Percentiles rank a stretch among this genome's conserved stretches.
These are phyloP conservation scores for Fusarium anguioides DNA, from an alignment of 2,329 filamentous ascomycete genomes.

Conservation along the genomic window DNA sequence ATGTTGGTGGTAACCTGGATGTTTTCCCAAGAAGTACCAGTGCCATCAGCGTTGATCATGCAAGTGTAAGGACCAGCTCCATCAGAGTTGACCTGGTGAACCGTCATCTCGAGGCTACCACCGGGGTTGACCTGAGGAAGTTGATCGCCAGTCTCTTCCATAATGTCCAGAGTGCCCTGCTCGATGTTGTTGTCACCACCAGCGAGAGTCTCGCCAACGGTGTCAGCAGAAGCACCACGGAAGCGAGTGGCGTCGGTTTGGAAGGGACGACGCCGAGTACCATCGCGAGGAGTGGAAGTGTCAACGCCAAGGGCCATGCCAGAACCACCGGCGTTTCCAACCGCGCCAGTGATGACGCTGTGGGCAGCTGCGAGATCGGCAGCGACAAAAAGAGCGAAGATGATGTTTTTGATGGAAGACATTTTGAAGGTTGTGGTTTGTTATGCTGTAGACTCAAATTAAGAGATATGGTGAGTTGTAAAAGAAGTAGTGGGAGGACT, in stretches of 20 bases:
- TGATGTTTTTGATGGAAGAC: slow-evolving; percentile 14
- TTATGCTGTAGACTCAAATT: background rate
- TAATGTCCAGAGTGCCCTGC: slow-evolving; percentile 54
- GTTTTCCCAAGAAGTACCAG: slow-evolving; percentile 40
- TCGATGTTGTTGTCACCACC: slow-evolving; percentile 11
- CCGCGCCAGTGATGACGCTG: slow-evolving; percentile 46
- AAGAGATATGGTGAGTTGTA: too few relatives aligned
- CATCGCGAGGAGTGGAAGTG: slow-evolving; percentile 68
- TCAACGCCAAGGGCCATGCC: slow-evolving; percentile 65
- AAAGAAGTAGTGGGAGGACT: background rate
- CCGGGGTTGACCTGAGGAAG: slow-evolving; percentile 70
- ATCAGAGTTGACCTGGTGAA: slow-evolving; percentile 49
- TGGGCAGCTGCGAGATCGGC: slow-evolving; percentile 16
- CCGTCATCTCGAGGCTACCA: slow-evolving; percentile 68
- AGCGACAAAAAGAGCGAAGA: slow-evolving; percentile 9
- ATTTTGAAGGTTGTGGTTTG: background rate
- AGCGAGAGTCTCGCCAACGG: slow-evolving; percentile 6
- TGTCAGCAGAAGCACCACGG: background rate
- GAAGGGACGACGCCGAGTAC: slow-evolving; percentile 69
- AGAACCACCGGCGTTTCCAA: slow-evolving; percentile 66
- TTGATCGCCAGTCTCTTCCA: slow-evolving; percentile 65
- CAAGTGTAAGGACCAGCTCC: slow-evolving; percentile 67
- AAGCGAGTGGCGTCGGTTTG: slow-evolving; percentile 66
- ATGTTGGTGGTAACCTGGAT: slow-evolving; percentile 2
- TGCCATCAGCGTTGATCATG: slow-evolving; percentile 71